A percentile compares a stretch with the other conserved stretches of the same genome.
phyloP scores from a whole-genome alignment of 2,329 filamentous ascomycete genomes.

The Xylaria sp. region DNA sequence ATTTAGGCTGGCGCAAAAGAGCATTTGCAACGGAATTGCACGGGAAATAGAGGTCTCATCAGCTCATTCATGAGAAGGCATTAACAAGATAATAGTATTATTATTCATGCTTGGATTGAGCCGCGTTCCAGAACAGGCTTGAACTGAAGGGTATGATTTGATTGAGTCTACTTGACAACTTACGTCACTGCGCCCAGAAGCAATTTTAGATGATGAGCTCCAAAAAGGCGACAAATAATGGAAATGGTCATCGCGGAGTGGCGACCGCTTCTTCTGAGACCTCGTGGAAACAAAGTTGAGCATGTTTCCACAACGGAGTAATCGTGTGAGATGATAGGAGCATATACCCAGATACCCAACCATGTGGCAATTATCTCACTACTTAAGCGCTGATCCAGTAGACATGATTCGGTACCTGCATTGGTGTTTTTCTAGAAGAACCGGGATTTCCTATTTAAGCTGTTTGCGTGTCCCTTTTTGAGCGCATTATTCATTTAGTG shows the following conservation, averaged over 20 bases:
- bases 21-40: background rate
- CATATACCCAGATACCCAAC: background rate
- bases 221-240: background rate
- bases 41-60: background rate
- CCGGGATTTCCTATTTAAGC: background rate
- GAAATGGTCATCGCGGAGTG: background rate
- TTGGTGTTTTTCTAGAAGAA: slow-evolving; percentile 21
- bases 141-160: background rate
- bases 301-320: background rate
- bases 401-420: slow-evolving; percentile 36
- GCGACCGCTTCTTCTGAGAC: background rate
- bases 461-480: slow-evolving; percentile 8
- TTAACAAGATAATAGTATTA: background rate
- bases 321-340: background rate
- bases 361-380: background rate
- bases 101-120: background rate
- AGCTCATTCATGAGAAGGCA: background rate
- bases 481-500: slow-evolving; percentile 24
- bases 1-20: slow-evolving; percentile 18
- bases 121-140: background rate
- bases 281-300: background rate
- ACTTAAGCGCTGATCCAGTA: slow-evolving; percentile 5
- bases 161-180: background rate
- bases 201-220: background rate
- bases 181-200: background rate